Conservation (phyloP, 768 basidiomycete genomes). For the Mycena epipterygia region DNA sequence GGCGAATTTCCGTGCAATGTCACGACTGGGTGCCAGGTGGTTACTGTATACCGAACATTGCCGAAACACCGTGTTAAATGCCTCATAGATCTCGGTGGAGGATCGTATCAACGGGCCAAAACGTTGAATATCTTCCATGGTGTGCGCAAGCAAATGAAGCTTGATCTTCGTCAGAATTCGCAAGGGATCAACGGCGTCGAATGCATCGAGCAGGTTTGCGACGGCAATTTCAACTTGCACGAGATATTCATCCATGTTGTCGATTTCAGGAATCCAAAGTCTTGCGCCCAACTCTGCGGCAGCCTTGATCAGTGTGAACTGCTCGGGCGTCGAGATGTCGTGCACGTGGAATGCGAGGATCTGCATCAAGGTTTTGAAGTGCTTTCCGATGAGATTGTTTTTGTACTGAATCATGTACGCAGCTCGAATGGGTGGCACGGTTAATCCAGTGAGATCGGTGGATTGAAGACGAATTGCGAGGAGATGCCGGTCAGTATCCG, state of each 20-base stretch:
- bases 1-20: conserved; percentile 45
- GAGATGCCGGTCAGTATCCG: conserved; percentile 31
- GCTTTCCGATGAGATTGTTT: conserved; percentile 47
- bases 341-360: conserved; percentile 46
- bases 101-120: conserved; percentile 50
- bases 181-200: conserved; percentile 47
- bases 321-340: conserved; percentile 32
- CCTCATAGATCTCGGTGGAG: conserved; percentile 56
- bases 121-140: conserved; percentile 42
- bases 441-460: conserved; percentile 34
- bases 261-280: conserved; percentile 50
- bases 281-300: conserved; percentile 40
- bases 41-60: conserved; percentile 51
- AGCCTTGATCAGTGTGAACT: conserved; percentile 40
- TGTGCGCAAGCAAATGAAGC: conserved; percentile 49
- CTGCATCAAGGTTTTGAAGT: conserved; percentile 52
- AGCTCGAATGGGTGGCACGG: conserved; percentile 40
- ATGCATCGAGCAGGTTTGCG: conserved; percentile 53
- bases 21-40: conserved; percentile 51
- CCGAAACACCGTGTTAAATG: conserved; percentile 55
- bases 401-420: conserved; percentile 43
- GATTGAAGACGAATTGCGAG: conserved; percentile 47
- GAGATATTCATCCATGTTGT: conserved; percentile 44
- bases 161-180: conserved; percentile 50
- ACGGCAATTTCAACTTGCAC: conserved; percentile 31